Base-by-base conservation (phyloP, 441 rosid species). In the Manihot esculenta region DNA sequence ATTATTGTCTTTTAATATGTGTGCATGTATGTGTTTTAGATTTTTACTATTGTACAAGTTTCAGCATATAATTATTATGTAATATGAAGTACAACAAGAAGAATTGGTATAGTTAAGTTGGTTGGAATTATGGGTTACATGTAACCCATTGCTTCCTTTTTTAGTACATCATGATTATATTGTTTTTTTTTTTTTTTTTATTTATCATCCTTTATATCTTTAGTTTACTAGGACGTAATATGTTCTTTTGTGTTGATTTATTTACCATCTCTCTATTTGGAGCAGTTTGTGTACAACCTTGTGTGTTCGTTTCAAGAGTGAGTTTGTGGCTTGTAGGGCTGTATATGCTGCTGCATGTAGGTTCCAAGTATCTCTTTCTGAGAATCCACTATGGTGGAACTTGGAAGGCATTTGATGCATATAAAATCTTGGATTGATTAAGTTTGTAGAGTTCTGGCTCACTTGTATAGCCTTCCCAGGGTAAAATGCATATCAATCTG, bases 351-450 rank as follows among this genome's bases (percentile, higher is more conserved):
- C 96, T 66, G 96, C 91, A 35, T 88, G 96, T 33, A 84, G 95
- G 85, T 93, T 89, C 72, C 92, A 95, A 72, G 90, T 91, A 27
- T 88, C 97, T 20, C 95, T 93, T 77, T 98, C 96, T 41, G 95
- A 93, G 85, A 88, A 83, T 78, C 93, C 92, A n/a, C 99, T 96
- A n/a, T 93, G 97, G 98, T 95, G 96, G 98, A n/a, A n/a, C n/a
- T n/a, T n/a, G n/a, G n/a, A 91, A 79, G n/a, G n/a, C n/a, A n/a
- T n/a, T n/a, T n/a, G n/a, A n/a, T n/a, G n/a, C n/a, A n/a, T n/a
- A n/a, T n/a, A n/a, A n/a, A n/a, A n/a, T n/a, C n/a, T n/a, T n/a
- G n/a, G n/a, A n/a, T n/a, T n/a, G n/a, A n/a, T n/a, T n/a, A n/a
- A n/a, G n/a, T n/a, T n/a, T n/a, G n/a, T n/a, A n/a, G n/a, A n/a